A percentile compares a stretch with the other conserved stretches of the same genome.
phyloP scores from a whole-genome alignment of 768 basidiomycete species.

The Leccinum disarticulatum region DNA sequence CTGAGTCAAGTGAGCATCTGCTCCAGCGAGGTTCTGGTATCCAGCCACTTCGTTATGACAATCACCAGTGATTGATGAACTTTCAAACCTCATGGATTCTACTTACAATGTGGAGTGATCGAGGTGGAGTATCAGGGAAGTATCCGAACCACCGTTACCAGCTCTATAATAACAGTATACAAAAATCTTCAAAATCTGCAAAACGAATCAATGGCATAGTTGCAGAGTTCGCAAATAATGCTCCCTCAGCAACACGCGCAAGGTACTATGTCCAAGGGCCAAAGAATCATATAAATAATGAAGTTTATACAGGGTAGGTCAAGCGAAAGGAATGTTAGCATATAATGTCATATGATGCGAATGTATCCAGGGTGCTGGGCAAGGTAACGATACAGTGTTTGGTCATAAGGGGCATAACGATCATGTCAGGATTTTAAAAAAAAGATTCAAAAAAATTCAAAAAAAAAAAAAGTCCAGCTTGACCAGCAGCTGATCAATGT shows the following conservation, averaged over 20 bases:
- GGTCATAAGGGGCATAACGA: conserved; percentile 2
- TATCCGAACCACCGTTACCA: not conserved
- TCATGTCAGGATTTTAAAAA: not conserved
- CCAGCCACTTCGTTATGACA: not conserved
- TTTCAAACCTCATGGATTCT: not conserved
- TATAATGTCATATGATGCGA: conserved; percentile 5
- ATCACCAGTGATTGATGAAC: not conserved
- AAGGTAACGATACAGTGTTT: conserved; percentile 13
- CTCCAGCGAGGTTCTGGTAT: not conserved
- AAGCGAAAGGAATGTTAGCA: not conserved
- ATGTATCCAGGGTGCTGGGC: not conserved
- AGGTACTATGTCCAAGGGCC: not conserved
- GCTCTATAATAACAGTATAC: not conserved
- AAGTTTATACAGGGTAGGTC: not conserved
- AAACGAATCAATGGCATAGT: not conserved
- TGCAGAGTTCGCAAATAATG: not conserved
- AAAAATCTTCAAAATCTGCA: not conserved
- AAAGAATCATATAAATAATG: conserved; percentile 4
- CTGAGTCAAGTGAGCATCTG: not conserved
- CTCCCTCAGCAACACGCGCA: not conserved
- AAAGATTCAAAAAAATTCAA: no score
- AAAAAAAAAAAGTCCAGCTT: not conserved
- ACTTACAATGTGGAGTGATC: not conserved
- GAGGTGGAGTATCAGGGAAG: not conserved
- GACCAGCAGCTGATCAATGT: conserved; percentile 19